These are phyloP conservation scores for Didymella sp. DNA, from an alignment of 2,329 filamentous ascomycete species.

Conservation along the genomic window DNA sequence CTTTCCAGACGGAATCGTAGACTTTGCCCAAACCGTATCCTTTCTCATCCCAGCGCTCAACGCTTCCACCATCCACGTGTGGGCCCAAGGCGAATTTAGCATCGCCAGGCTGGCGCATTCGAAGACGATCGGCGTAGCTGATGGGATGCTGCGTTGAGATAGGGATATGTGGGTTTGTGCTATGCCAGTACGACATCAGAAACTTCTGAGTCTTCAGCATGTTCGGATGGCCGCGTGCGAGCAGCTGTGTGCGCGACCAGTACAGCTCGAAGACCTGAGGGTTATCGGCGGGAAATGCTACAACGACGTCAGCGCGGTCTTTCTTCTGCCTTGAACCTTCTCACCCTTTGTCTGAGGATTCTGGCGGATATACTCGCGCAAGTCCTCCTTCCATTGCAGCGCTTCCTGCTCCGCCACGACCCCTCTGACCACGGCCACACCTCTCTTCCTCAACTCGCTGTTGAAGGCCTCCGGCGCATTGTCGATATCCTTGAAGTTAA, in stretches of 20 bases:
- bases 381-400: slow-evolving; percentile 53
- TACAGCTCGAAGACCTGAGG: slow-evolving; percentile 61
- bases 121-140: slow-evolving; percentile 58
- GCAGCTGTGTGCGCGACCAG: slow-evolving; percentile 57
- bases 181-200: slow-evolving; percentile 59
- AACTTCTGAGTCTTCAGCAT: slow-evolving; percentile 57
- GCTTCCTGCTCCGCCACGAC: slow-evolving; percentile 55
- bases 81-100: slow-evolving; percentile 63
- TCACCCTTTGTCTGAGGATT: slow-evolving; percentile 55
- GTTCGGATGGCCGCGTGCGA: slow-evolving; percentile 56
- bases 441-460: slow-evolving; percentile 64
- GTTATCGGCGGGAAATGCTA: slow-evolving; percentile 57
- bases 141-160: slow-evolving; percentile 57
- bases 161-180: slow-evolving; percentile 50
- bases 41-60: slow-evolving; percentile 62
- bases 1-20: slow-evolving; percentile 75
- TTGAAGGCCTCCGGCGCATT: slow-evolving; percentile 63
- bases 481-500: slow-evolving; percentile 56
- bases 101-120: slow-evolving; percentile 63
- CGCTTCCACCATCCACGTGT: slow-evolving; percentile 60
- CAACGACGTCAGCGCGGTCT: slow-evolving; percentile 14
- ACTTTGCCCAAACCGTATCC: slow-evolving; percentile 69
- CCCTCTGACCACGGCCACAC: slow-evolving; percentile 57
- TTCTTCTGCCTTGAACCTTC: too few species aligned
- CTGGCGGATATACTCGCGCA: slow-evolving; percentile 54